Evolutionary conservation across 805 yeast species (phyloP).

Genomic region (Pichia cabralensis): DNA sequence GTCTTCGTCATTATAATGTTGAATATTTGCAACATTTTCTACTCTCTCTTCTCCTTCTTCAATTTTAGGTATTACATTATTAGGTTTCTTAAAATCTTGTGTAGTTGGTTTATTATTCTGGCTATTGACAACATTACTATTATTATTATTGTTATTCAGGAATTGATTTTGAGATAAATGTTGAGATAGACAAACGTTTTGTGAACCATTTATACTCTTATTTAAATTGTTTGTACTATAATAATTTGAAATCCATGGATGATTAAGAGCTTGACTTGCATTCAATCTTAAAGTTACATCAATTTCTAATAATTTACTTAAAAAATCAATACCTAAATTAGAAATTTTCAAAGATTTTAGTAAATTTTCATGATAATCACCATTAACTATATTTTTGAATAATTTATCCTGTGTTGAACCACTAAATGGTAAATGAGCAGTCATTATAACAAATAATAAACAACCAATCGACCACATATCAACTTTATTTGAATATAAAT

Average conservation of each 20-base stretch:
- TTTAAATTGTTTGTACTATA: no score
- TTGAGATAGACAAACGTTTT: conserved; percentile 58
- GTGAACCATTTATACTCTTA: no score
- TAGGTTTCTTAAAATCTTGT: conserved; percentile 9
- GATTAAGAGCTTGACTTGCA: conserved; percentile 66
- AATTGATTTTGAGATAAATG: conserved; percentile 17
- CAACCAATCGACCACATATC: conserved; percentile 99
- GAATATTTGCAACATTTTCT: neutral
- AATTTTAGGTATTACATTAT: conserved; percentile 7
- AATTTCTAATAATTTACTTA: conserved; percentile 61
- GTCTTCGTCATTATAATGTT: neutral
- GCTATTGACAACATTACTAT: neutral
- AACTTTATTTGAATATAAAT: conserved; percentile 69
- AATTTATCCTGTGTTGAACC: conserved; percentile 85
- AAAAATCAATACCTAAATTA: conserved; percentile 59
- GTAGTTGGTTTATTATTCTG: no score
- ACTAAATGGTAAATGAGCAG: conserved; percentile 91
- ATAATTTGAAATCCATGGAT: conserved; percentile 63
- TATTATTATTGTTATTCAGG: neutral
- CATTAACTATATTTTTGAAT: conserved; percentile 64
- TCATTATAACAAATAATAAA: conserved; percentile 78
- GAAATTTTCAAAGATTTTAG: conserved; percentile 54
- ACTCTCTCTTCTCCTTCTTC: neutral
- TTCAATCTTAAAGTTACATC: conserved; percentile 65
- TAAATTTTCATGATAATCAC: conserved; percentile 72